Evolutionary conservation across 345 rosid genomes (phyloP), one percentile per base, ranked within the genome.

Genomic region (Rhodomyrtus tomentosa): DNA sequence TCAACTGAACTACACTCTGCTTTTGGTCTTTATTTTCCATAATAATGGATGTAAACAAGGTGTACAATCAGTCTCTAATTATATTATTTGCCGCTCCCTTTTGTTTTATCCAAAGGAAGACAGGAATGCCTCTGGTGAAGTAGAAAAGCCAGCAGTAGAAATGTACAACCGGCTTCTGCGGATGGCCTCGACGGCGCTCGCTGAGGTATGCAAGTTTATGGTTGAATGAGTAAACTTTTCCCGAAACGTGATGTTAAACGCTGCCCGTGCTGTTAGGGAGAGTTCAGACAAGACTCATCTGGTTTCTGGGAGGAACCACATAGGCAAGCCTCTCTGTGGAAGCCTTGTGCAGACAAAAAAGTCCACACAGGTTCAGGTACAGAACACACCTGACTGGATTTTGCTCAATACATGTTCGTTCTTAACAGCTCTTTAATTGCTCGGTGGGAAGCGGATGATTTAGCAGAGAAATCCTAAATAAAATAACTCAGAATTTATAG

Each of bases 141-240:
- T 89, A 84, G 94, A 86, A 62, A 85, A 88, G 83, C 86, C 84
- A 81, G 89, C 91, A 1, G 90, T 96, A 53, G 87, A 87, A 91
- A 96, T 96, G 98, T 93, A 94, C 79, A 88, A 90, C 83, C 90
- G 89, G 86, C 96, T 96, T 85, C 86, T 94, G 49, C 90, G 88
- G 87, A 84, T 94, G 89, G 98, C 98, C 86, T 93, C 96, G 5
- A 83, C 59, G 88, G 88, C 94, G 13, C 98, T 95, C n/a, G 81
- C 89, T 81, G 92, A 93, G 95, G 99, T 95, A 87, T 79, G 25
- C 55, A 50, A 22, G 3, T 81, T 29, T 58, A 14, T 4, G 79
- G 52, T 32, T 68, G 8, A 15, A 49, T 13, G 42, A 59, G 24
- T 49, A 55, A 42, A 73, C 81, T 29, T 80, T 87, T 68, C 45